A percentile compares a stretch with the other conserved stretches of the same genome.
phyloP scores from a whole-genome alignment of 1,284 basidiomycete genomes.

The Melampsora americana region DNA sequence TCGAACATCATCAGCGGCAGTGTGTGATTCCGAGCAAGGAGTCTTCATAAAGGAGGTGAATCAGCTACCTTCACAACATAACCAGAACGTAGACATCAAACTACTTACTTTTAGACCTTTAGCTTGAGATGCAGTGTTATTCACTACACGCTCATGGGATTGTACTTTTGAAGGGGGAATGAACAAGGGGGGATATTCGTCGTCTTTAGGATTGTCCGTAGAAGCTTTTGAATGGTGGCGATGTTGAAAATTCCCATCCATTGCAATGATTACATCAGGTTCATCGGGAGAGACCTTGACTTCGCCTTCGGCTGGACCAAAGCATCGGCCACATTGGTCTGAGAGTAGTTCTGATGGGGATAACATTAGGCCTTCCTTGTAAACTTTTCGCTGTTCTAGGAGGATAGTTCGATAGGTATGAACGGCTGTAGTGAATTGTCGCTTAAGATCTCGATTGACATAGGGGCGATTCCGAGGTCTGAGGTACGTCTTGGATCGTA shows the following conservation, averaged over 20 bases:
- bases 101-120: neutral
- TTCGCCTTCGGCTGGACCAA: slow-evolving; percentile 14
- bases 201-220: slow-evolving; percentile 1
- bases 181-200: slow-evolving; percentile 8
- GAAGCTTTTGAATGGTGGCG: slow-evolving; percentile 9
- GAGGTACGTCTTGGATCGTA: neutral
- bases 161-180: neutral
- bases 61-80: neutral
- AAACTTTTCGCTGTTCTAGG: neutral
- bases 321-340: neutral
- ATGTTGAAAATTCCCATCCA: slow-evolving; percentile 38
- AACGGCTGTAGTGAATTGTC: neutral
- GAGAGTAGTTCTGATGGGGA: neutral
- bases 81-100: no score
- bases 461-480: neutral
- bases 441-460: slow-evolving; percentile 1
- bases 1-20: slow-evolving; percentile 8
- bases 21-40: slow-evolving; percentile 18
- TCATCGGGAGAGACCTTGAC: neutral
- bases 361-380: neutral
- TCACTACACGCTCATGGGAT: neutral
- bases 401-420: neutral
- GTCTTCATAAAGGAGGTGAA: neutral
- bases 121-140: neutral
- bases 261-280: slow-evolving; percentile 8